Base-by-base conservation (phyloP, 371 early-diverging fungal genomes). In the Circinella minor region DNA sequence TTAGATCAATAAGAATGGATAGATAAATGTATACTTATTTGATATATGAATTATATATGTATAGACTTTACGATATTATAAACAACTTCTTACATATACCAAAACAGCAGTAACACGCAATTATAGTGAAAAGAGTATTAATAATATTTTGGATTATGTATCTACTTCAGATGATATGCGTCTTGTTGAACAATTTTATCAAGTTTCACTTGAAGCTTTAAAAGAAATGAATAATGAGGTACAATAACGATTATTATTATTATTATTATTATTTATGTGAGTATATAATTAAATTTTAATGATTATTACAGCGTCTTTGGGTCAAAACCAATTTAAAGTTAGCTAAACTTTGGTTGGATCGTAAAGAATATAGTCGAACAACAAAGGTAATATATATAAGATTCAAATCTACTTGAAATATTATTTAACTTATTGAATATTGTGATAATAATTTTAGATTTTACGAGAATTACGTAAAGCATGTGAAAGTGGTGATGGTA, bases 41-140 rank as follows among this genome's bases (percentile, higher is more conserved):
- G 27, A 27, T 27, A 27, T 27, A 27, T 27, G n/a, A 6, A 17
- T 51, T 51, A 1, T n/a, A n/a, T 5, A 43, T 59, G 36, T n/a
- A 49, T 76, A 94, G 94, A 90, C 94, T 1, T 75, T 96, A 9
- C 76, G 82, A 63, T 86, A 91, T 76, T 98, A 97, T 77, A 78
- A 85, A 27, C 80, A 90, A 61, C 84, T 98, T 36, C 82, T 98
- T 11, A 90, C 88, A 0, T 96, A 92, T 75, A 89, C 90, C 51
- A 91, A 94, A 74, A 82, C 88, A 5, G 92, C 94, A 0, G 95
- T 96, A 9, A 91, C 96, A 3, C 89, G 95, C 65, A 97, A 96
- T 81, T 93, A 96, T 70, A 91, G 94, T 75, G 99, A 98, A 75
- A 98, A 97, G 84, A 92, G 92, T 74, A 96, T 98, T 85, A 96